Percentiles rank a stretch among this genome's conserved stretches.
Conservation (phyloP, 345 rosid genomes). For the Syzygium oleosum region DNA sequence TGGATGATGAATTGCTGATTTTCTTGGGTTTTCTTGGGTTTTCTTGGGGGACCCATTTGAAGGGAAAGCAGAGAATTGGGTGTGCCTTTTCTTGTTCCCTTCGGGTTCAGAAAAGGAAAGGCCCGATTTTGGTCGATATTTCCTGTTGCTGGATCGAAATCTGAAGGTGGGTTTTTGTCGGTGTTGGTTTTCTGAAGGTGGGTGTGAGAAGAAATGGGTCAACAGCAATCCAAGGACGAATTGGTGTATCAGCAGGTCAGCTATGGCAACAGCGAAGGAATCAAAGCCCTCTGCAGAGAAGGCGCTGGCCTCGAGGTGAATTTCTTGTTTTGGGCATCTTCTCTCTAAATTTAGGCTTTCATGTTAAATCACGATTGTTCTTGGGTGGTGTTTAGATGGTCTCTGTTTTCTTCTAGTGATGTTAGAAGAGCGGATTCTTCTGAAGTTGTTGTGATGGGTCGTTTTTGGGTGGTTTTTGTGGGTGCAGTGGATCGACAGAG, state of each 20-base stretch:
- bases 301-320: slow-evolving; percentile 95
- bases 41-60: neutral
- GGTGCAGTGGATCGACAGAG: slow-evolving; percentile 85
- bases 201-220: slow-evolving; percentile 50
- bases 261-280: slow-evolving; percentile 68
- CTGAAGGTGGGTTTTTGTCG: neutral
- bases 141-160: neutral
- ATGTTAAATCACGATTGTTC: neutral
- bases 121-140: neutral
- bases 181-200: neutral
- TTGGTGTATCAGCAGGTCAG: slow-evolving; percentile 75
- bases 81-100: neutral
- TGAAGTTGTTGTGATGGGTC: neutral
- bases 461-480: neutral
- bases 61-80: neutral
- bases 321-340: neutral
- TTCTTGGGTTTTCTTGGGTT: neutral
- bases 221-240: slow-evolving; percentile 87
- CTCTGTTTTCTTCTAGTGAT: neutral
- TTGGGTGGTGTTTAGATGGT: neutral
- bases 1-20: neutral
- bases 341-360: neutral
- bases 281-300: slow-evolving; percentile 59
- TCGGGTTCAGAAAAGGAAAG: neutral
- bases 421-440: neutral